Evolutionary conservation across 2,329 filamentous ascomycete genomes (phyloP), one percentile per base, ranked within the genome.

Genomic region (Penicillium sp.): DNA sequence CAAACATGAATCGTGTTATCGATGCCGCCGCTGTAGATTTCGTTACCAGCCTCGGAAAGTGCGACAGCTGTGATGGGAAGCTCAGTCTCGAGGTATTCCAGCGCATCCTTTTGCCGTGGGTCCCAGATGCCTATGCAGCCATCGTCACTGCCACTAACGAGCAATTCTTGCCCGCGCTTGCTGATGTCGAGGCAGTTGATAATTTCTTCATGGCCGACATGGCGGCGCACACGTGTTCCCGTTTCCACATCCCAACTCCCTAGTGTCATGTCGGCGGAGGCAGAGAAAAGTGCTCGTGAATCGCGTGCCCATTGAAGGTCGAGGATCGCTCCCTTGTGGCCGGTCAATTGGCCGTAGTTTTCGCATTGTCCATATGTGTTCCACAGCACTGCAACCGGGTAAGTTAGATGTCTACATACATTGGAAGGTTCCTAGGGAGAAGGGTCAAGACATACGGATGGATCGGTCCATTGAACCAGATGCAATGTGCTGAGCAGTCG

Each of bases 1-100:
- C 95, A 99, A 22, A 96, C 93, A 70, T 93, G 92, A 75, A 99
- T 96, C 70, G 96, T 93, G 73, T 98, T 97, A 79, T 98, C 95
- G 68, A 99, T 97, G 25, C 93, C 91, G 51, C 94, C 94, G 6
- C 91, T 90, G 76, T 95, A 99, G 28, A 99, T 87, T 79, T 98
- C 95, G 75, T 97, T 97, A 19, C 95, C 95, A 1, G 94, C 93
- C 75, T 97, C 93, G 0, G 93, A 89, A n/a, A 98, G 82, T 16
- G 93, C 92, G 6, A 98, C 87, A 0, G 94, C 91, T 1, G 95
- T 98, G 59, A 99, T 87, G 1, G 95, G 95, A 62, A 96, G 96
- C 63, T 95, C 90, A 0, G 93, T 97, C 73, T 94, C 87, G 64
- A 98, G 89, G 70, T 93, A 93, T 71, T 96, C 91, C 59, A 90